Base-by-base conservation (phyloP, 2,329 filamentous ascomycete genomes). In the Trichoderma atroviride region DNA sequence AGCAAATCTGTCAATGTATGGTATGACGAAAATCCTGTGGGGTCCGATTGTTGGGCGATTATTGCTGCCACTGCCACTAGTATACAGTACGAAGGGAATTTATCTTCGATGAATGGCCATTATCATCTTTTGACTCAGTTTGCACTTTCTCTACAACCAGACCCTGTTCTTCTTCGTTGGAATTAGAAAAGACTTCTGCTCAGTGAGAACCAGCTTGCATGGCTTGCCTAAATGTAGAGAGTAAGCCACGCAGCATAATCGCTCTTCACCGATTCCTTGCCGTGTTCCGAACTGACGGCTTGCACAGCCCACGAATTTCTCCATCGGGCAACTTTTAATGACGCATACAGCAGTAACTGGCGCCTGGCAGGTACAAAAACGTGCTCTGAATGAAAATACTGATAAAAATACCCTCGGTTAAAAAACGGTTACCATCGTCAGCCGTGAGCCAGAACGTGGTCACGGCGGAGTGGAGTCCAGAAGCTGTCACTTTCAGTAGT, bases 21-120 rank as follows among this genome's bases (percentile, higher is more conserved):
- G 29, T 29, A 57, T 57, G 55, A 57, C 55, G 29, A 35, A 57
- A 57, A 29, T 22, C 31, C 55, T 57, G 55, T 57, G 55, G 55
- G 55, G 55, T n/a, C 19, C 55, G 31, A 31, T 10, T 10, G 55
- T 57, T n/a, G 29, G 29, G 31, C 27, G 27, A 33, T 43, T 43
- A 43, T 9, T n/a, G 16, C 16, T 43, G 19, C 16, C 37, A 43
- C 37, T 7, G 37, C 37, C 5, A 43, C 40, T 43, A 43, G 40
- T 43, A 33, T 35, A 50, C 47, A 50, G 47, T 50, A 50, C 11
- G 47, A 24, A 50, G 47, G n/a, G 22, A 24, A 50, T 19, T 11
- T 57, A 9, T 57, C 27, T n/a, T 16, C 9, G 33, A n/a, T 11
- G 16, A 31, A 9, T 29, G 11, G 33, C 29, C 19, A 7, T 14